Conservation (phyloP, 305 asterid species). For the Fraxinus sp. region DNA sequence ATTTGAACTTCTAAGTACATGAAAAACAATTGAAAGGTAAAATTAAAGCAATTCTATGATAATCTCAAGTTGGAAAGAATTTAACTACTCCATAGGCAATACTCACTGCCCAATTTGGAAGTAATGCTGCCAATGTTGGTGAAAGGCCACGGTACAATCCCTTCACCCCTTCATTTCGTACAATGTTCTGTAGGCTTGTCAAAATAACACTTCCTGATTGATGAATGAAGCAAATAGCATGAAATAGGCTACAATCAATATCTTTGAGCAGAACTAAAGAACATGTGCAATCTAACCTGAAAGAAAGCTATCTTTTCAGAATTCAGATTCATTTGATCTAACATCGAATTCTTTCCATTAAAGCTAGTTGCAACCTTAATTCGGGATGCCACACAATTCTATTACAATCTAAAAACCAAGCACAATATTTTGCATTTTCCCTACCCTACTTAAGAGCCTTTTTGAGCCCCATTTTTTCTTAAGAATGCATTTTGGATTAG, state of each 20-base stretch:
- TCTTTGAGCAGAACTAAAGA: background rate
- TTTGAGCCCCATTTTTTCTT: no score
- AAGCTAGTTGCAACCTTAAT: background rate
- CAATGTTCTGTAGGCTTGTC: conserved; percentile 64
- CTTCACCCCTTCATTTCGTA: conserved; percentile 71
- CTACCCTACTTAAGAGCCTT: background rate
- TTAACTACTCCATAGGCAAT: background rate
- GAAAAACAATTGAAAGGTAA: background rate
- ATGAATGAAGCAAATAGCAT: conserved; percentile 23
- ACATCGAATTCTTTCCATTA: background rate
- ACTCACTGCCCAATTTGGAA: conserved; percentile 99
- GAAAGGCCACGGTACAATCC: conserved; percentile 98
- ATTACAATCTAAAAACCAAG: background rate
- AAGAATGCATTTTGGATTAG: no score
- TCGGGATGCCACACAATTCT: background rate
- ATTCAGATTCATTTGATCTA: background rate
- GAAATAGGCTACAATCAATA: conserved; percentile 15
- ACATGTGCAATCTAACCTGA: background rate
- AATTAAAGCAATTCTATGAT: no score
- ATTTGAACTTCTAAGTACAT: background rate
- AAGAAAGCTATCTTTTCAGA: background rate
- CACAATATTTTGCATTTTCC: background rate
- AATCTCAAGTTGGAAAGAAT: no score
- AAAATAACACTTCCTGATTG: conserved; percentile 79
- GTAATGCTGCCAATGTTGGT: conserved; percentile 86